These are phyloP conservation scores for Cucurbita maxima DNA, from an alignment of 306 rosid species.

Conservation along the genomic window DNA sequence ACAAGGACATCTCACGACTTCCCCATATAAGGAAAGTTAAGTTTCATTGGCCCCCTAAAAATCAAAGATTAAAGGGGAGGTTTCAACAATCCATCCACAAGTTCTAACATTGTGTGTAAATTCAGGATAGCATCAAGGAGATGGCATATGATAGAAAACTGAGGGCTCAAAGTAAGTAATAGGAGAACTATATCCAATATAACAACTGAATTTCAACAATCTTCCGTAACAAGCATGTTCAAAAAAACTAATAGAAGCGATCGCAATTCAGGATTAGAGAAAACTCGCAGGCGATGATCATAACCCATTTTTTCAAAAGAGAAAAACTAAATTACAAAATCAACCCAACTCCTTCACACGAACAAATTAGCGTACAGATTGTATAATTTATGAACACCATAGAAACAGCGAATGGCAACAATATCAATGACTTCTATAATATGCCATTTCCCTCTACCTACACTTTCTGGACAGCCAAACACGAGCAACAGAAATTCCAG, in stretches of 20 bases:
- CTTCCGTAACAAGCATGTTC: neutral
- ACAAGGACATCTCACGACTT: neutral
- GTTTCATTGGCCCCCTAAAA: neutral
- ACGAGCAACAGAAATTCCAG: neutral
- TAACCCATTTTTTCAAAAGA: neutral
- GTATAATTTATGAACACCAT: neutral
- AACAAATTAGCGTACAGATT: neutral
- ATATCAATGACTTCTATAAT: neutral
- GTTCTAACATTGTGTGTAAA: neutral
- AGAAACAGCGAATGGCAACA: too few species aligned
- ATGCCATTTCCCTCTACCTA: neutral
- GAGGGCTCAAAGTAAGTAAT: neutral
- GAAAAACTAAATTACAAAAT: neutral
- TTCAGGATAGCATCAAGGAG: neutral
- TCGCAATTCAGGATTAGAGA: neutral
- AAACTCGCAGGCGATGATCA: neutral
- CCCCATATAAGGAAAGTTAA: neutral
- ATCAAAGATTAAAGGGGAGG: neutral
- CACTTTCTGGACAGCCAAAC: neutral
- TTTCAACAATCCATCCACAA: neutral
- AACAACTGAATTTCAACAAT: neutral
- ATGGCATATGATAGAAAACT: neutral
- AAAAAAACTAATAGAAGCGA: neutral
- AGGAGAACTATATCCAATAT: neutral
- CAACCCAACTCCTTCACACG: neutral